phyloP scores from a whole-genome alignment of 2,329 filamentous ascomycete genomes.

The Septoria petroselini region DNA sequence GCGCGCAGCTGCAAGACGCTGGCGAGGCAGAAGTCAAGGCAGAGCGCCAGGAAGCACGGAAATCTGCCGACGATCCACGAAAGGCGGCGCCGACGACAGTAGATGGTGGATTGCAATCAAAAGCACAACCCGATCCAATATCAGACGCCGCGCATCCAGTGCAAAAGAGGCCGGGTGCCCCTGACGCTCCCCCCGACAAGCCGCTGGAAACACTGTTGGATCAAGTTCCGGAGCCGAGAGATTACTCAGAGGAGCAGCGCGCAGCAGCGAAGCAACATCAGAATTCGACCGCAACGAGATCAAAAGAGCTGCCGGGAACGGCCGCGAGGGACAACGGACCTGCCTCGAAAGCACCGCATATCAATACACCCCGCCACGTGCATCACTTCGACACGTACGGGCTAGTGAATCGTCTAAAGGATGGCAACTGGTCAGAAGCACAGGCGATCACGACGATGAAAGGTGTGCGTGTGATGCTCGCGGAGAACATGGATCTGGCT shows the following conservation, averaged over 20 bases:
- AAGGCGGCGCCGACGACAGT: constrained; percentile 23
- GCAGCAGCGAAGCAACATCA: constrained; percentile 19
- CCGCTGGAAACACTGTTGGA: constrained; percentile 33
- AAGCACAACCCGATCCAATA: constrained; percentile 26
- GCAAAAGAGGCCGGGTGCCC: constrained; percentile 13
- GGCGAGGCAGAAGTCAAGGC: constrained; percentile 31
- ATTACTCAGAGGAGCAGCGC: constrained; percentile 25
- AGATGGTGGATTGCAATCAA: constrained; percentile 14
- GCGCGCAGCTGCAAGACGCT: constrained; percentile 31
- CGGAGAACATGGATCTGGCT: constrained; percentile 76
- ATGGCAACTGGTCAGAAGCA: constrained; percentile 65
- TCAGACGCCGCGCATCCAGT: constrained; percentile 23
- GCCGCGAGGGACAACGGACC: constrained; percentile 47
- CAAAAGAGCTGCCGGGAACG: constrained; percentile 28
- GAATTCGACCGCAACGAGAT: constrained; percentile 3
- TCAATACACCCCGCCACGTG: constrained; percentile 73
- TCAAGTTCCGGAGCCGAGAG: constrained; percentile 29
- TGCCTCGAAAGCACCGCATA: constrained; percentile 53
- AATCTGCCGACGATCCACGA: constrained; percentile 6
- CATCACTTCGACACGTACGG: constrained; percentile 97
- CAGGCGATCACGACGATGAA: constrained; percentile 92
- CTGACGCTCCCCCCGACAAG: constrained; percentile 25
- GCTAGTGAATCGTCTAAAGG: constrained; percentile 74
- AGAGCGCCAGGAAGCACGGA: constrained; percentile 15
- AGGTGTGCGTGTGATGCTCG: constrained; percentile 73